Evolutionary conservation across 805 yeast genomes (phyloP).

Genomic region (Pichia cabralensis): DNA sequence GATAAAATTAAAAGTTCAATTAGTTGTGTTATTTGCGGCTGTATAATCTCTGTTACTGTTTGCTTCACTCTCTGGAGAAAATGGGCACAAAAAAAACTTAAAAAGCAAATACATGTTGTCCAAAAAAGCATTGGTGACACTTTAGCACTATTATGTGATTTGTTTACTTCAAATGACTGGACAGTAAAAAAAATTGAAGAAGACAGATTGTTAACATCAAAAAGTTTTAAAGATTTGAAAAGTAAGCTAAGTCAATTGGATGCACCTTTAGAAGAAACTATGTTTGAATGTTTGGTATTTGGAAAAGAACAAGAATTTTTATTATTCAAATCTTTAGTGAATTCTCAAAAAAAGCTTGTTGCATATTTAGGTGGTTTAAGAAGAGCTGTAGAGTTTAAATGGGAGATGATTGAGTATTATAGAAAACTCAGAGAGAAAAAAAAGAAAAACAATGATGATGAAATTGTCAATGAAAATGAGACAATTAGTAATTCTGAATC

Average conservation of each 20-base stretch:
- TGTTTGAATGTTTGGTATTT: slow-evolving; percentile 42
- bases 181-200: neutral
- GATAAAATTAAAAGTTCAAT: slow-evolving; percentile 44
- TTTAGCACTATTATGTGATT: slow-evolving; percentile 28
- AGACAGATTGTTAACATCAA: slow-evolving; percentile 11
- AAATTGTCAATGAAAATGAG: too few relatives aligned
- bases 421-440: neutral
- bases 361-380: slow-evolving; percentile 58
- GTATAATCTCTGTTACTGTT: slow-evolving; percentile 43
- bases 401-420: slow-evolving; percentile 32
- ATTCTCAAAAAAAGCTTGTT: slow-evolving; percentile 40
- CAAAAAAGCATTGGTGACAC: slow-evolving; percentile 37
- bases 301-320: slow-evolving; percentile 50
- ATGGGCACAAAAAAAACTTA: slow-evolving; percentile 6
- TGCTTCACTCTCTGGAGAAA: slow-evolving; percentile 48
- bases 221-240: slow-evolving; percentile 30
- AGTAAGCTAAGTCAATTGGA: slow-evolving; percentile 31
- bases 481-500: too few relatives aligned
- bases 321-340: slow-evolving; percentile 36
- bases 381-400: slow-evolving; percentile 60
- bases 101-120: slow-evolving; percentile 15
- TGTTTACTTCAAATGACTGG: slow-evolving; percentile 39
- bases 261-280: slow-evolving; percentile 43
- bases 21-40: slow-evolving; percentile 51
- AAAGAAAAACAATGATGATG: too few relatives aligned